Percentiles rank a stretch among this genome's conserved stretches.
phyloP scores from a whole-genome alignment of 1,284 basidiomycete genomes.

The Paramarasmius palmivorus region DNA sequence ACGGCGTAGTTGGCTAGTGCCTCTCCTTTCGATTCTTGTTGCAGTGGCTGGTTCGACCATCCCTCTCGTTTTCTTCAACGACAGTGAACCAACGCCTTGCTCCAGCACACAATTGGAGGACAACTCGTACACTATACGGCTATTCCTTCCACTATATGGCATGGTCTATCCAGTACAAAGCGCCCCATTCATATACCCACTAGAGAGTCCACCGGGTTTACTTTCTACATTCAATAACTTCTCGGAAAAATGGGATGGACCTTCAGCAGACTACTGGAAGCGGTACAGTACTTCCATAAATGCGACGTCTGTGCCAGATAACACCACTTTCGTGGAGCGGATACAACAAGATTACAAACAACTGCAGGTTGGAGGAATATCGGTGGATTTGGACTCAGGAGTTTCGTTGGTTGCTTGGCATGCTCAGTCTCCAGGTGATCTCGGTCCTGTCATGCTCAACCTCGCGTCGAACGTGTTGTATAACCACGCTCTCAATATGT shows the following conservation, averaged over 20 bases:
- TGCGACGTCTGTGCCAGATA: conserved; percentile 43
- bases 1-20: conserved; percentile 68
- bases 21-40: conserved; percentile 58
- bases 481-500: conserved; percentile 54
- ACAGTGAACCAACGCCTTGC: conserved; percentile 46
- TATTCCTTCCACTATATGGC: conserved; percentile 25
- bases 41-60: conserved; percentile 66
- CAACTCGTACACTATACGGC: conserved; percentile 50
- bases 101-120: conserved; percentile 35
- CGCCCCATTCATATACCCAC: conserved; percentile 26
- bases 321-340: conserved; percentile 53
- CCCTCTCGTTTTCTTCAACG: conserved; percentile 62
- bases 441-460: conserved; percentile 64
- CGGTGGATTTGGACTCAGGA: conserved; percentile 47
- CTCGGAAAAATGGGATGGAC: too few species aligned
- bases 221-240: conserved; percentile 40
- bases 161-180: too few species aligned
- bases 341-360: conserved; percentile 50
- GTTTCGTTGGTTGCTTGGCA: conserved; percentile 65
- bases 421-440: conserved; percentile 50
- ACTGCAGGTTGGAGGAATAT: conserved; percentile 61
- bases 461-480: conserved; percentile 67
- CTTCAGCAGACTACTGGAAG: too few species aligned
- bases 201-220: conserved; percentile 49
- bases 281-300: too few species aligned